Percentiles rank a stretch among this genome's conserved stretches.
phyloP scores from a whole-genome alignment of 1,139 yeast genomes.

The Suhomyces yuchorum region DNA sequence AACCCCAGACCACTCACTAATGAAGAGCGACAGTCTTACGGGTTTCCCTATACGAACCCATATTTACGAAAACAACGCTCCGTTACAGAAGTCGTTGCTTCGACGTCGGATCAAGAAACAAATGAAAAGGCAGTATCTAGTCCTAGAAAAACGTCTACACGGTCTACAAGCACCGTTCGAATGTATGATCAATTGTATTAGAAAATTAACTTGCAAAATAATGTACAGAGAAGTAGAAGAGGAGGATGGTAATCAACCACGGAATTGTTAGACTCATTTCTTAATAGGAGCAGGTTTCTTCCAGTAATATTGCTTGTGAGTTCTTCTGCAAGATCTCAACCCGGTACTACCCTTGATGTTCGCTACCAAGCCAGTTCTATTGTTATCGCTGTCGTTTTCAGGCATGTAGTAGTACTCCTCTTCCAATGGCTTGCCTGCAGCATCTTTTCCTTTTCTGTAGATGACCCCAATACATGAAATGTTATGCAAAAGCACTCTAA shows the following conservation, averaged over 20 bases:
- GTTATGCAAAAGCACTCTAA: conserved; percentile 52
- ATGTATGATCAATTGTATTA: neutral
- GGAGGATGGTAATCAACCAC: neutral
- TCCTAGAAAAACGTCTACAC: conserved; percentile 4
- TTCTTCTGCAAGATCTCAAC: conserved; percentile 85
- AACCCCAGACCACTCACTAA: conserved; percentile 34
- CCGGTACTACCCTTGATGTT: conserved; percentile 81
- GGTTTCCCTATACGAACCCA: conserved; percentile 33
- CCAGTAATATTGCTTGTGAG: conserved; percentile 92
- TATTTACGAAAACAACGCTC: conserved; percentile 1
- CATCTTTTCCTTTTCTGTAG: conserved; percentile 88
- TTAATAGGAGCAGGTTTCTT: conserved; percentile 65
- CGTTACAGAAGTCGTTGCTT: neutral
- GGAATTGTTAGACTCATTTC: conserved; percentile 22
- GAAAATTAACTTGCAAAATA: conserved; percentile 2
- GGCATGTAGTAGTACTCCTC: conserved; percentile 91
- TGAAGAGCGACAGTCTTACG: conserved; percentile 31
- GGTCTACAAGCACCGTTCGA: conserved; percentile 9
- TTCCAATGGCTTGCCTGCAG: conserved; percentile 91
- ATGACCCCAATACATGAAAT: conserved; percentile 77
- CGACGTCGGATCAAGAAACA: neutral
- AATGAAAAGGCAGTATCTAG: neutral
- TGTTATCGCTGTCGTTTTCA: conserved; percentile 73
- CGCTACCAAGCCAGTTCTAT: conserved; percentile 69
- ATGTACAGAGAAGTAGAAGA: conserved; percentile 11